Percentiles rank a stretch among this genome's conserved stretches.
phyloP scores from a whole-genome alignment of 805 yeast genomes.

The Candida lessepsii region DNA sequence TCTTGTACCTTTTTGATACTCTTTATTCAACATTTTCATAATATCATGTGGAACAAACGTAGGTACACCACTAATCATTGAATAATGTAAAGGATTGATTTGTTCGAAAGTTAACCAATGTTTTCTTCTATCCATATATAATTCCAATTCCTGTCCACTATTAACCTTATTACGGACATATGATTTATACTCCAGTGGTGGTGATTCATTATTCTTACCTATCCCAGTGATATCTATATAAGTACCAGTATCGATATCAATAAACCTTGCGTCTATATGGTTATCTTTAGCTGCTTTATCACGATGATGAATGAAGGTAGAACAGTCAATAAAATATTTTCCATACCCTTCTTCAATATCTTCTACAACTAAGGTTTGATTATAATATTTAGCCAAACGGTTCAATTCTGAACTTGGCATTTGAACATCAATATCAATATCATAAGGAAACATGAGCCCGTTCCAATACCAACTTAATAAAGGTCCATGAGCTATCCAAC shows the following conservation, averaged over 20 bases:
- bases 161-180: conserved; percentile 20
- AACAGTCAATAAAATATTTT: conserved; percentile 28
- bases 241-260: conserved; percentile 57
- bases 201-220: conserved; percentile 21
- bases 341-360: conserved; percentile 30
- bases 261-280: conserved; percentile 47
- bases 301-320: conserved; percentile 30
- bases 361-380: conserved; percentile 29
- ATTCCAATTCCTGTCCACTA: conserved; percentile 15
- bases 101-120: conserved; percentile 33
- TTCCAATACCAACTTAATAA: conserved; percentile 33
- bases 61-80: conserved; percentile 55
- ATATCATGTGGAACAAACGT: conserved; percentile 29
- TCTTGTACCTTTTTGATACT: conserved; percentile 25
- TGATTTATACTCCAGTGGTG: conserved; percentile 17
- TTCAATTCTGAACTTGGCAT: conserved; percentile 28
- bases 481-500: conserved; percentile 33
- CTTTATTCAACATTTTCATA: conserved; percentile 26
- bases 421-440: conserved; percentile 30
- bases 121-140: conserved; percentile 34
- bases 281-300: conserved; percentile 23
- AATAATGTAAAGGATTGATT: conserved; percentile 50
- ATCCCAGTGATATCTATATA: conserved; percentile 58
- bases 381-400: conserved; percentile 22
- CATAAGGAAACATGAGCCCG: conserved; percentile 30